phyloP scores from a whole-genome alignment of 352 stramenopile genomes.

The Globisporangium ultimum region DNA sequence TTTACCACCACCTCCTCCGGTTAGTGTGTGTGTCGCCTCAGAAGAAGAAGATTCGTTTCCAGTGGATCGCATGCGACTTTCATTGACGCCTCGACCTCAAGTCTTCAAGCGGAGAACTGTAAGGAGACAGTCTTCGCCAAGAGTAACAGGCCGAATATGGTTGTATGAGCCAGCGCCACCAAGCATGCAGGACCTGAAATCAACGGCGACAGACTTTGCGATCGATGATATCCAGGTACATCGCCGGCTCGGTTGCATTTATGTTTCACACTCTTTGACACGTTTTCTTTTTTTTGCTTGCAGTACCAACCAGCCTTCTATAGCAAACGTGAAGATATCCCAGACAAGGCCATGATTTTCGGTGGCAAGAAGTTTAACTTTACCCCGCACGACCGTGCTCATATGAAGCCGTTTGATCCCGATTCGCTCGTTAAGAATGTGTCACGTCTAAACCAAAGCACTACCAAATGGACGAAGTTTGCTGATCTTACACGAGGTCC shows the following conservation, averaged over 20 bases:
- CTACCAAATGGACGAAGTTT: conserved; percentile 7
- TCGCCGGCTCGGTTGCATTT: not conserved
- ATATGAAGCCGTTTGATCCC: conserved; percentile 53
- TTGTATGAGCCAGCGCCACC: conserved; percentile 42
- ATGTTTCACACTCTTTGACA: not conserved
- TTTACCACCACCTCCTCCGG: conserved; percentile 40
- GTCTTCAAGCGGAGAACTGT: conserved; percentile 1
- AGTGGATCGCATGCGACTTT: conserved; percentile 33
- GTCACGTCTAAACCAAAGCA: conserved; percentile 11
- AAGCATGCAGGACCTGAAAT: conserved; percentile 33
- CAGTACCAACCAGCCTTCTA: conserved; percentile 63
- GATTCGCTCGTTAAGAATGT: conserved; percentile 1
- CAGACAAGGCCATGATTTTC: conserved; percentile 71
- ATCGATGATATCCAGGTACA: conserved; percentile 42
- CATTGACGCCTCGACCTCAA: conserved; percentile 45
- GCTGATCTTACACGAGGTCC: conserved; percentile 6
- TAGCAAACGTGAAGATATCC: conserved; percentile 51
- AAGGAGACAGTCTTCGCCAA: not conserved
- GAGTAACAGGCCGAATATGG: conserved; percentile 34
- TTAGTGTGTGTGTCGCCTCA: conserved; percentile 13
- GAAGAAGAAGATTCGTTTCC: conserved; percentile 46
- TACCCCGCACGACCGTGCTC: conserved; percentile 22
- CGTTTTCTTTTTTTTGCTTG: not conserved
- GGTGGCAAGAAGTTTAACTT: conserved; percentile 73
- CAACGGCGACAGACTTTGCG: conserved; percentile 37